Conservation (phyloP, 2,329 filamentous ascomycete genomes). For the Aspergillus caelatus region DNA sequence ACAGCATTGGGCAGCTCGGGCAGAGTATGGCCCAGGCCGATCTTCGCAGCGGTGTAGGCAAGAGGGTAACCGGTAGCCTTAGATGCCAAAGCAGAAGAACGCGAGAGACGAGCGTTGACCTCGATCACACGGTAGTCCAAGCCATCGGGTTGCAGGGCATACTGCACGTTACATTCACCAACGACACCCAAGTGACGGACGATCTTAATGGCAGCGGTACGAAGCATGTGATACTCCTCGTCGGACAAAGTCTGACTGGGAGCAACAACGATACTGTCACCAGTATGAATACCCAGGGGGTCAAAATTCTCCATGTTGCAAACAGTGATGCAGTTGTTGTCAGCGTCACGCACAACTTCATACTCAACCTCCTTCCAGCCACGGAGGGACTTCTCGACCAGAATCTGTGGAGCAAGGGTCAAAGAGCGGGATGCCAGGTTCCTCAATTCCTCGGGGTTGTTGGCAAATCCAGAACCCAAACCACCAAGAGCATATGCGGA, state of each 20-base stretch:
- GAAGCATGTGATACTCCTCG: constrained; percentile 99
- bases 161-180: constrained; percentile 98
- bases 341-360: constrained; percentile 93
- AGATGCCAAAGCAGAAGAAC: constrained; percentile 93
- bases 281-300: constrained; percentile 94
- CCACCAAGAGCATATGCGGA: constrained; percentile 96
- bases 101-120: constrained; percentile 96
- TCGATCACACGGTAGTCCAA: constrained; percentile 98
- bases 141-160: constrained; percentile 92
- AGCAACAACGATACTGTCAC: constrained; percentile 97
- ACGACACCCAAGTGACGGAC: constrained; percentile 95
- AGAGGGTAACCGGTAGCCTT: constrained; percentile 98
- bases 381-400: constrained; percentile 98
- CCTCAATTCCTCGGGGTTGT: constrained; percentile 89
- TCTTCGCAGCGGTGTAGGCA: constrained; percentile 97
- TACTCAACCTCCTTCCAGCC: constrained; percentile 99
- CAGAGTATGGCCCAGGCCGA: constrained; percentile 91
- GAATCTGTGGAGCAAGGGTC: constrained; percentile 90
- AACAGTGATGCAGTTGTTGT: constrained; percentile 98
- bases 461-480: constrained; percentile 93
- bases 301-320: constrained; percentile 99
- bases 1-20: constrained; percentile 97
- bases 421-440: constrained; percentile 92
- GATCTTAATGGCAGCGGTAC: constrained; percentile 96
- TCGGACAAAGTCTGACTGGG: constrained; percentile 96